Evolutionary conservation across 495 filamentous ascomycete genomes (phyloP).

Genomic region (Monascus purpureus): DNA sequence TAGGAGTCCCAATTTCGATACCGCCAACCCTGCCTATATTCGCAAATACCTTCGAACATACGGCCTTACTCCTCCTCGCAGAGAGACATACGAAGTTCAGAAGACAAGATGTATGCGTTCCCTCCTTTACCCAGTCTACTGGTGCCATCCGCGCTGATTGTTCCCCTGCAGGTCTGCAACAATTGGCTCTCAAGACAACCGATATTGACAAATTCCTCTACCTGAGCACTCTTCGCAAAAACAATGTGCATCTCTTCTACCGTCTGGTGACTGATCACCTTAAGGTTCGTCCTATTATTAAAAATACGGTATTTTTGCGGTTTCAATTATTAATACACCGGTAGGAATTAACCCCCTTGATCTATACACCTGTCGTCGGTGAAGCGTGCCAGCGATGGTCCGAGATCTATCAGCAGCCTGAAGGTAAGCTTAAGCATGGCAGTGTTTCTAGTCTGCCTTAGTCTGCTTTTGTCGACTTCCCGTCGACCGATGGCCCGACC

Average conservation of each 20-base stretch:
- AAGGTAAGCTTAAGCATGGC: conserved; percentile 44
- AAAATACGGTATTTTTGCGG: neutral
- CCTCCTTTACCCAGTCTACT: too few relatives aligned
- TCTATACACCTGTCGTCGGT: conserved; percentile 95
- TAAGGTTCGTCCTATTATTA: conserved; percentile 34
- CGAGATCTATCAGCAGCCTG: conserved; percentile 86
- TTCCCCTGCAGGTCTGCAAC: conserved; percentile 38
- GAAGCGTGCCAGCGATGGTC: conserved; percentile 95
- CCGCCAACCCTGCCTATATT: conserved; percentile 46
- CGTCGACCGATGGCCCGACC: too few relatives aligned
- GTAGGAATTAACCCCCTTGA: conserved; percentile 77
- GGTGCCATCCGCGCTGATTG: too few relatives aligned
- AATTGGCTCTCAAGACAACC: conserved; percentile 64
- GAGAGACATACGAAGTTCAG: conserved; percentile 58
- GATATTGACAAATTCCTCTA: conserved; percentile 92
- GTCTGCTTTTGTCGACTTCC: too few relatives aligned
- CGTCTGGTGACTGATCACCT: conserved; percentile 82
- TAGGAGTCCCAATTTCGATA: conserved; percentile 42
- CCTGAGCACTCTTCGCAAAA: conserved; percentile 71
- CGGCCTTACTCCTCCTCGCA: conserved; percentile 54
- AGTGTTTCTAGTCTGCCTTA: too few relatives aligned
- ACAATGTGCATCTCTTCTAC: conserved; percentile 92
- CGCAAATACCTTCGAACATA: conserved; percentile 58
- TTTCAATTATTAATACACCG: conserved; percentile 5
- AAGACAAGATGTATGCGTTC: conserved; percentile 48